These are phyloP conservation scores for Wickerhamomyces pijperi DNA, from an alignment of 805 yeast genomes.

Conservation along the genomic window DNA sequence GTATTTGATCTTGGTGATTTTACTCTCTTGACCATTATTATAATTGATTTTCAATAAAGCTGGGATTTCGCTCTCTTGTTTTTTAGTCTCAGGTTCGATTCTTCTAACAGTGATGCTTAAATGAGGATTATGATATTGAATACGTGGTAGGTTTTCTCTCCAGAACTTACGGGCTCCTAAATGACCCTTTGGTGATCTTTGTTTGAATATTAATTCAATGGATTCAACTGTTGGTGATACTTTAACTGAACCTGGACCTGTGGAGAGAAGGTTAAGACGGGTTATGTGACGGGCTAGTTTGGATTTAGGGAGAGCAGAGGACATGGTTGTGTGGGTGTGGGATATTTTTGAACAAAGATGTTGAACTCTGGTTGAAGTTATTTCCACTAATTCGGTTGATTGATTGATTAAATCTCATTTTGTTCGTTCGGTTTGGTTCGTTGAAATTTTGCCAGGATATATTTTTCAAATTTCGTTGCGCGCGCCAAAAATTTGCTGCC, in stretches of 20 bases:
- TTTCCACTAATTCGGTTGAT: too few relatives aligned
- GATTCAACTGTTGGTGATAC: constrained; percentile 26
- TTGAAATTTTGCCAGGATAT: too few relatives aligned
- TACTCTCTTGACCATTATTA: constrained; percentile 25
- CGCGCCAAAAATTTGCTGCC: too few relatives aligned
- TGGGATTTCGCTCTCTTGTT: constrained; percentile 32
- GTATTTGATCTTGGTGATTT: constrained; percentile 41
- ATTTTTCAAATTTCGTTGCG: too few relatives aligned
- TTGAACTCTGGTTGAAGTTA: too few relatives aligned
- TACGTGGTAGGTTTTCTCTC: constrained; percentile 61
- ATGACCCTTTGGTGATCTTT: constrained; percentile 37
- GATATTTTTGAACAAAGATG: too few relatives aligned
- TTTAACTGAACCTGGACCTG: constrained; percentile 29
- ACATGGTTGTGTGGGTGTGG: constrained; percentile 6
- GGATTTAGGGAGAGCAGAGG: constrained; percentile 25
- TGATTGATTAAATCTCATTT: too few relatives aligned
- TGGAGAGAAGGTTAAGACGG: constrained; percentile 40
- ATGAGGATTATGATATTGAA: constrained; percentile 75
- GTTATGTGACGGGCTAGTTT: constrained; percentile 35
- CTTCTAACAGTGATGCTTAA: constrained; percentile 51
- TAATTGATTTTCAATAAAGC: constrained; percentile 31
- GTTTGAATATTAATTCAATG: constrained; percentile 44
- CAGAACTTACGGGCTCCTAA: constrained; percentile 68
- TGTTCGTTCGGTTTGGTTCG: too few relatives aligned
- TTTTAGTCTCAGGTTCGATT: constrained; percentile 29